Conservation (phyloP, 1,284 basidiomycete genomes). For the Ceratobasidium sp. region DNA sequence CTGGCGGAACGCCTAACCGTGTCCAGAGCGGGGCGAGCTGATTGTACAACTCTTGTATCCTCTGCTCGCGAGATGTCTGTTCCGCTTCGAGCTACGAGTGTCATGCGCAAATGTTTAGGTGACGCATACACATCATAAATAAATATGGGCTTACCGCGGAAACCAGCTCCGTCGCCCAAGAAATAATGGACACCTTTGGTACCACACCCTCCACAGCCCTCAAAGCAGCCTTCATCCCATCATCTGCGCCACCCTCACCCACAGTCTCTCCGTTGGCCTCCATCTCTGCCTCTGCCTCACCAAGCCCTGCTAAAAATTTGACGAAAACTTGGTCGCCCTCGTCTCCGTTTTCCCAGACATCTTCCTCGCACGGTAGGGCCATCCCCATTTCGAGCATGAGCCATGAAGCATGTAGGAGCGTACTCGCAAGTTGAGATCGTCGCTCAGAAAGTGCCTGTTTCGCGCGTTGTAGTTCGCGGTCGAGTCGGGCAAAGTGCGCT, state of each 20-base stretch:
- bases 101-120: not conserved
- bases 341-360: conserved; percentile 39
- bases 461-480: conserved; percentile 81
- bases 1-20: conserved; percentile 75
- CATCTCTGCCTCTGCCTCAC: conserved; percentile 67
- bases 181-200: conserved; percentile 69
- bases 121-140: not conserved
- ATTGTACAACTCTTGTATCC: conserved; percentile 88
- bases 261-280: conserved; percentile 58
- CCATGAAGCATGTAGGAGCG: conserved; percentile 79
- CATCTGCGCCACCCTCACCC: conserved; percentile 48
- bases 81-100: conserved; percentile 65
- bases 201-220: conserved; percentile 68
- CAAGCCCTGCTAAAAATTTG: conserved; percentile 68
- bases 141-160: conserved; percentile 45
- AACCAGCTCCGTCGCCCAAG: conserved; percentile 65
- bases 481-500: conserved; percentile 77
- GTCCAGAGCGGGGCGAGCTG: conserved; percentile 85
- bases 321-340: conserved; percentile 60
- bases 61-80: conserved; percentile 73
- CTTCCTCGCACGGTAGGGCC: conserved; percentile 56
- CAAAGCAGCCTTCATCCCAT: conserved; percentile 38
- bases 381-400: conserved; percentile 82
- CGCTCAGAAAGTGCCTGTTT: conserved; percentile 68
- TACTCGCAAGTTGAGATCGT: conserved; percentile 67